A percentile compares a stretch with the other conserved stretches of the same genome.
Evolutionary conservation across 1,139 yeast species (phyloP).

Genomic region (Diutina catenulata): DNA sequence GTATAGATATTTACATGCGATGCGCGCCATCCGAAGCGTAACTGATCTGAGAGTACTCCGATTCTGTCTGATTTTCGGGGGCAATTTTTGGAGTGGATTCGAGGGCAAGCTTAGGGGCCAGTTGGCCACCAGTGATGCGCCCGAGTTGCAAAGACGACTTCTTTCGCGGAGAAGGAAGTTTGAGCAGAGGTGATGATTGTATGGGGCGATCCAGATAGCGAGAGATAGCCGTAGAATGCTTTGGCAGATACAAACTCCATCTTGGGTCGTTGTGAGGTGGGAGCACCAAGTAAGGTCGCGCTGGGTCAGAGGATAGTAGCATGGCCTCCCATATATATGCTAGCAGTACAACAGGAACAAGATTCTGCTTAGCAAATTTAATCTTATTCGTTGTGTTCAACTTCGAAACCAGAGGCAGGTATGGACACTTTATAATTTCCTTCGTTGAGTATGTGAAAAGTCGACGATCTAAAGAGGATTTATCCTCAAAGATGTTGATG

Average conservation of each 20-base stretch:
- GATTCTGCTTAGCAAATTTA: background rate
- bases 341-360: background rate
- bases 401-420: constrained; percentile 1
- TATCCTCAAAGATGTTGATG: constrained; percentile 33
- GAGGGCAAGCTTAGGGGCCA: too few species aligned
- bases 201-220: too few species aligned
- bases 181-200: too few species aligned
- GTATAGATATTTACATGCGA: too few species aligned
- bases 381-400: constrained; percentile 3
- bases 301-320: background rate
- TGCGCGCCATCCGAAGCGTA: too few species aligned
- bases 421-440: constrained; percentile 1
- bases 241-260: background rate
- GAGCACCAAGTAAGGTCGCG: background rate
- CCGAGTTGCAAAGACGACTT: too few species aligned
- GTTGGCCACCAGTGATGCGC: too few species aligned
- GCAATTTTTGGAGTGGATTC: too few species aligned
- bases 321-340: background rate
- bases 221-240: too few species aligned
- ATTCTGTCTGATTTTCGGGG: too few species aligned
- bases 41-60: too few species aligned
- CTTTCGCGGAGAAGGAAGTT: too few species aligned
- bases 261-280: background rate
- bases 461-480: background rate
- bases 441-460: background rate